Base-by-base conservation (phyloP, 2,329 filamentous ascomycete genomes). In the Talaromyces albobiverticillius region DNA sequence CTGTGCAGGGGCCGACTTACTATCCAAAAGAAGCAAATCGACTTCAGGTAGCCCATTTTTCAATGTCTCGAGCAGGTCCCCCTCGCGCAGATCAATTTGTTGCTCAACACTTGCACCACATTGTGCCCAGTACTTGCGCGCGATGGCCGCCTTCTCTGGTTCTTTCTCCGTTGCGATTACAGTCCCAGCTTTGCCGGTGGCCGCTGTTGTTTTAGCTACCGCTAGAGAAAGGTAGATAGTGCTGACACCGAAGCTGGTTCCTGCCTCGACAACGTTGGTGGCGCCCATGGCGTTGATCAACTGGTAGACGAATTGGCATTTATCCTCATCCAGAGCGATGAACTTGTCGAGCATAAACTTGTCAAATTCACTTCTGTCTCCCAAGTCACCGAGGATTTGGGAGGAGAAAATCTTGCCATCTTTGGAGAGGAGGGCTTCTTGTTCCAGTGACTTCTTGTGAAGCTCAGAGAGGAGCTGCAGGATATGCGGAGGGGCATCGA, bases 201-300 rank as follows among this genome's bases (percentile, higher is more conserved):
- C 57, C 1, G 51, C 51, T 25, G 56, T 62, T 9, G 61, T 67
- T 40, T 64, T 54, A 1, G 62, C 63, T 4, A 72, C 64, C 8
- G 72, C 73, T 13, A 75, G 62, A 4, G 71, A 73, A 2, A 76
- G 64, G 43, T 74, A 76, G 25, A 76, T 75, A 1, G 73, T 76
- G 53, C 68, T 72, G 16, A 76, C 68, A 14, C 72, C 72, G 55
- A 71, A 76, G 54, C 67, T 71, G 10, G 73, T 76, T 3, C 73
- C 74, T 6, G 68, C 70, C 57, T 76, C 73, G 41, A 76, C 32
- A n/a, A 52, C 23, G 16, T 52, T 52, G 68, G 69, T 13, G 61
- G 55, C 53, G 13, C 53, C 53, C 40, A 46, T 51, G 8, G 53
- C 62, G 8, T 53, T 60, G 40, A 67, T 58, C 3, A 72, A 56